Percentiles rank a stretch among this genome's conserved stretches.
phyloP scores from a whole-genome alignment of 176 grass and related monocot species.

The Tuctoria greenei region DNA sequence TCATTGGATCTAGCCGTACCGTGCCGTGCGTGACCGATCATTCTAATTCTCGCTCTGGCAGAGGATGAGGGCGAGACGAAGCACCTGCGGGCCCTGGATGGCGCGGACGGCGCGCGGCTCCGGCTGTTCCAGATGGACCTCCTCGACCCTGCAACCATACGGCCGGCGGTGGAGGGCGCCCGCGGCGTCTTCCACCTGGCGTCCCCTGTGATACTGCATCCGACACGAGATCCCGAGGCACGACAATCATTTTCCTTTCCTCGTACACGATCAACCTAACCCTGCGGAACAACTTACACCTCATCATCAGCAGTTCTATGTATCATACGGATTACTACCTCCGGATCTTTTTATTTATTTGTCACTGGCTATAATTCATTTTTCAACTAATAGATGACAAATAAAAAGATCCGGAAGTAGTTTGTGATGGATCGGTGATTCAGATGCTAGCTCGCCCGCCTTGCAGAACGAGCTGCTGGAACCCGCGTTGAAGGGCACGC shows the following conservation, averaged over 20 bases:
- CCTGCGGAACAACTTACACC: no score
- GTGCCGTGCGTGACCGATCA: no score
- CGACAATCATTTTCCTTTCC: no score
- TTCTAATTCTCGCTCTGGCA: neutral
- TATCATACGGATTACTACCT: no score
- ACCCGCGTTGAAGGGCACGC: conserved; percentile 55
- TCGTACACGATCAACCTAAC: no score
- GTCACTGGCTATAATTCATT: no score
- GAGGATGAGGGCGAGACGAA: conserved; percentile 63
- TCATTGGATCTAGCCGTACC: no score
- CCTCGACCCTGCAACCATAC: conserved; percentile 38
- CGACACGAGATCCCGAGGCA: conserved; percentile 42
- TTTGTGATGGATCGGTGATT: neutral
- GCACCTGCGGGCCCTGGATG: conserved; percentile 54
- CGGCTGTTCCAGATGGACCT: conserved; percentile 64
- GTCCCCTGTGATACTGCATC: conserved; percentile 34
- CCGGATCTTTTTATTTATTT: no score
- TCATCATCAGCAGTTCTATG: no score
- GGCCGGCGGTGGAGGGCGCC: conserved; percentile 42
- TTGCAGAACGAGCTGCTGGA: conserved; percentile 46
- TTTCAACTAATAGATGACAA: no score
- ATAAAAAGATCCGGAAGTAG: no score
- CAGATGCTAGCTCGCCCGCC: neutral
- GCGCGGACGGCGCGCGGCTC: conserved; percentile 43
- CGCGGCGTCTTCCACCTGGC: conserved; percentile 65